Percentiles rank a stretch among this genome's conserved stretches.
These are phyloP conservation scores for Hanseniaspora uvarum DNA, from an alignment of 1,139 yeast genomes.

Conservation along the genomic window DNA sequence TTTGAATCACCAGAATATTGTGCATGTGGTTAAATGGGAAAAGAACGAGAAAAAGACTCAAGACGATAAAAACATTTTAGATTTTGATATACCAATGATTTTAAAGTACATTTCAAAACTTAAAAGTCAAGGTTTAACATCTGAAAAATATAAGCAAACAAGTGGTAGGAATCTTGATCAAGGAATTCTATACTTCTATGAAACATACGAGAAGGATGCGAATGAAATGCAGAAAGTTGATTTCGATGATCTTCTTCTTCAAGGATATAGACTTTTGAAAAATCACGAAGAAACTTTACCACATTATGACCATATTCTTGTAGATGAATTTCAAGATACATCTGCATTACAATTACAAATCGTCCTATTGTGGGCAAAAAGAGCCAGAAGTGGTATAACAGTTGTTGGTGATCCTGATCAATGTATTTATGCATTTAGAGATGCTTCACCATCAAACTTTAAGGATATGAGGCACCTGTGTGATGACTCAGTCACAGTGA, in stretches of 20 bases:
- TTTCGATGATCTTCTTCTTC: conserved; percentile 71
- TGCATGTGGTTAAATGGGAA: conserved; percentile 26
- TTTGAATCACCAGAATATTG: conserved; percentile 25
- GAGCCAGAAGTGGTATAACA: conserved; percentile 43
- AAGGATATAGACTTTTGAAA: conserved; percentile 43
- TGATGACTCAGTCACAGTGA: conserved; percentile 30
- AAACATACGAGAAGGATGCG: conserved; percentile 44
- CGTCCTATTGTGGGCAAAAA: conserved; percentile 46
- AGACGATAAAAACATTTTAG: conserved; percentile 21
- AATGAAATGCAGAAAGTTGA: conserved; percentile 42
- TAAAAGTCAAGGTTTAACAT: conserved; percentile 41
- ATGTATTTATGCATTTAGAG: conserved; percentile 79
- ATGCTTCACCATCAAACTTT: conserved; percentile 66
- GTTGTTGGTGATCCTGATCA: conserved; percentile 97
- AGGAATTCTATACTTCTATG: conserved; percentile 37
- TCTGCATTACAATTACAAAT: conserved; percentile 64
- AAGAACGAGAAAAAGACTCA: conserved; percentile 5
- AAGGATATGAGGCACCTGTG: conserved; percentile 45
- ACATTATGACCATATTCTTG: conserved; percentile 57
- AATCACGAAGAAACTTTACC: conserved; percentile 39
- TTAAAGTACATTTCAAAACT: conserved; percentile 42
- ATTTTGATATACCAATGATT: conserved; percentile 30
- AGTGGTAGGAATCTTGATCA: conserved; percentile 27
- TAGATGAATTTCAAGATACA: conserved; percentile 94
- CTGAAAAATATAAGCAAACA: conserved; percentile 32